phyloP scores from a whole-genome alignment of 306 rosid species.

The Quercus suber region DNA sequence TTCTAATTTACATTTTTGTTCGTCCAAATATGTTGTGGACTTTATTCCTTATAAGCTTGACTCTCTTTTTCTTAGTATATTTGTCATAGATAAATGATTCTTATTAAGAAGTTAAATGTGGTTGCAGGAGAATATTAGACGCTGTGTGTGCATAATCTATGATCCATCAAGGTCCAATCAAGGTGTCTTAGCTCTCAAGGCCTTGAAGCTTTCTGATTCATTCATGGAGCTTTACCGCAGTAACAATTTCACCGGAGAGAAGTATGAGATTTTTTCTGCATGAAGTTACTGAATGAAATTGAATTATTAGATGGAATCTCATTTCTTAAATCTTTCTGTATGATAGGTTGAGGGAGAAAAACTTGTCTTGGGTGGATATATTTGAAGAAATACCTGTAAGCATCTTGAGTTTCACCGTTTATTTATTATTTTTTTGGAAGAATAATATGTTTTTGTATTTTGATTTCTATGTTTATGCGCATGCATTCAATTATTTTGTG shows the following conservation, averaged over 20 bases:
- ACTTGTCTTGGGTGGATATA: constrained; percentile 91
- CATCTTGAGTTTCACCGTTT: constrained; percentile 9
- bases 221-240: constrained; percentile 94
- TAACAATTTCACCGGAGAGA: constrained; percentile 88
- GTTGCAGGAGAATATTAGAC: constrained; percentile 83
- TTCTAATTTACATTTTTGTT: neutral
- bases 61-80: neutral
- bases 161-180: constrained; percentile 90
- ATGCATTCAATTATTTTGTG: neutral
- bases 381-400: constrained; percentile 98
- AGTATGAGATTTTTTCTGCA: constrained; percentile 48
- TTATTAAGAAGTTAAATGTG: constrained; percentile 8
- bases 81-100: neutral
- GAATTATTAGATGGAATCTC: constrained; percentile 15
- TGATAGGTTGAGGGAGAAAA: constrained; percentile 91
- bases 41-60: neutral
- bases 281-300: constrained; percentile 3
- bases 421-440: neutral
- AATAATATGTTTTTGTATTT: neutral
- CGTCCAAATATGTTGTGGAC: neutral
- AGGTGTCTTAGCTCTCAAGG: constrained; percentile 93
- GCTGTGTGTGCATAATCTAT: constrained; percentile 92
- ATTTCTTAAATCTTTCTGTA: constrained; percentile 27
- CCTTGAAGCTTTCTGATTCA: constrained; percentile 87
- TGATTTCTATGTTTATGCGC: neutral